Percentiles rank a stretch among this genome's conserved stretches.
Evolutionary conservation across 768 basidiomycete species (phyloP).

Genomic region (Coprinellus micaceus): DNA sequence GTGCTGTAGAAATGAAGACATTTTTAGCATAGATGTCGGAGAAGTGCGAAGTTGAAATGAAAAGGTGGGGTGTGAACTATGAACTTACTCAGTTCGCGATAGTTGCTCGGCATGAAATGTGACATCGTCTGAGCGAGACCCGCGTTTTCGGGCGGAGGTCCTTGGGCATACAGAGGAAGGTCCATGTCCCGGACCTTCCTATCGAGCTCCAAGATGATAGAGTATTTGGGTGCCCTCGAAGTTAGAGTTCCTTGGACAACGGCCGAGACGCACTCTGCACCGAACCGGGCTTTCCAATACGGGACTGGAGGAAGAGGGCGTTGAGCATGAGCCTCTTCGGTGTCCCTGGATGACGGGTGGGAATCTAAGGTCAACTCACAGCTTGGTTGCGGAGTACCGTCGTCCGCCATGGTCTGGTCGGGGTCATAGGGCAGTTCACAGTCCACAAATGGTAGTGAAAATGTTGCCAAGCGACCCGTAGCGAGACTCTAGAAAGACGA

Average conservation of each 20-base stretch:
- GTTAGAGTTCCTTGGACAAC: slow-evolving; percentile 67
- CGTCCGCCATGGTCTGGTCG: slow-evolving; percentile 53
- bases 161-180: slow-evolving; percentile 58
- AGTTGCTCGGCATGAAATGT: slow-evolving; percentile 73
- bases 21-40: neutral
- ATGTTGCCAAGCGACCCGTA: slow-evolving; percentile 65
- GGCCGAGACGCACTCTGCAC: slow-evolving; percentile 60
- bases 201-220: slow-evolving; percentile 60
- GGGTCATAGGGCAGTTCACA: slow-evolving; percentile 64
- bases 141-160: slow-evolving; percentile 42
- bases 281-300: slow-evolving; percentile 68
- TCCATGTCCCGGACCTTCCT: slow-evolving; percentile 68
- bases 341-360: neutral
- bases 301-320: slow-evolving; percentile 41
- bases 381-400: slow-evolving; percentile 54
- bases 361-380: slow-evolving; percentile 39
- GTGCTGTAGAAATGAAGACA: slow-evolving; percentile 35
- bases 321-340: neutral
- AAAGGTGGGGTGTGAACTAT: neutral
- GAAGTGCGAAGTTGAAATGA: slow-evolving; percentile 1
- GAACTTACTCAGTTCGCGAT: slow-evolving; percentile 65
- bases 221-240: slow-evolving; percentile 59
- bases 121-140: slow-evolving; percentile 64
- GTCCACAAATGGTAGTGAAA: slow-evolving; percentile 69
- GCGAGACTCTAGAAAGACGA: slow-evolving; percentile 51